Conservation (phyloP, 805 yeast species). For the Grigorovia jiainica region DNA sequence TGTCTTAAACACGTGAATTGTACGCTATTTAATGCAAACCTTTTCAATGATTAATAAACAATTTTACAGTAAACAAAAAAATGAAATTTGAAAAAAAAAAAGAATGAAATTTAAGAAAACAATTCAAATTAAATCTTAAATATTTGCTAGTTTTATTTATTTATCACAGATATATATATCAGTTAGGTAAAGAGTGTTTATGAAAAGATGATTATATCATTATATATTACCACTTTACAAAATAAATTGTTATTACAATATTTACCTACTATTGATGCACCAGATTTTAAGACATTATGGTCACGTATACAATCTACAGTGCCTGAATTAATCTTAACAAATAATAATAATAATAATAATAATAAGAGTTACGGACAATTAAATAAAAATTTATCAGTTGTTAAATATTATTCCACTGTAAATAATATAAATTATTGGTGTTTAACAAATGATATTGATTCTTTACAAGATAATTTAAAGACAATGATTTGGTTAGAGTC, state of each 20-base stretch:
- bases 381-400: constrained; percentile 16
- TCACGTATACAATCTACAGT: constrained; percentile 16
- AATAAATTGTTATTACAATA: constrained; percentile 21
- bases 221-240: constrained; percentile 22
- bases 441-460: constrained; percentile 18
- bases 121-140: too few relatives aligned
- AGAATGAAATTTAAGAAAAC: too few relatives aligned
- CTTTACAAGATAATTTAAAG: background rate
- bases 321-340: constrained; percentile 8
- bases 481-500: constrained; percentile 34
- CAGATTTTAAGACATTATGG: constrained; percentile 19
- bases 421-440: constrained; percentile 23
- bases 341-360: background rate
- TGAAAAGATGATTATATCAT: constrained; percentile 26
- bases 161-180: too few relatives aligned
- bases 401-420: constrained; percentile 14
- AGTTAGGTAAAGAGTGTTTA: too few relatives aligned
- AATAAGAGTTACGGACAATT: constrained; percentile 6
- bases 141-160: too few relatives aligned
- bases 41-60: too few relatives aligned
- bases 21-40: too few relatives aligned
- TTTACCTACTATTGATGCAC: constrained; percentile 20
- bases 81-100: too few relatives aligned
- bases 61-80: too few relatives aligned
- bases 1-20: too few relatives aligned